Percentiles rank a stretch among this genome's conserved stretches.
Evolutionary conservation across 1,139 yeast genomes (phyloP).

Genomic region (Hansenula anomala): DNA sequence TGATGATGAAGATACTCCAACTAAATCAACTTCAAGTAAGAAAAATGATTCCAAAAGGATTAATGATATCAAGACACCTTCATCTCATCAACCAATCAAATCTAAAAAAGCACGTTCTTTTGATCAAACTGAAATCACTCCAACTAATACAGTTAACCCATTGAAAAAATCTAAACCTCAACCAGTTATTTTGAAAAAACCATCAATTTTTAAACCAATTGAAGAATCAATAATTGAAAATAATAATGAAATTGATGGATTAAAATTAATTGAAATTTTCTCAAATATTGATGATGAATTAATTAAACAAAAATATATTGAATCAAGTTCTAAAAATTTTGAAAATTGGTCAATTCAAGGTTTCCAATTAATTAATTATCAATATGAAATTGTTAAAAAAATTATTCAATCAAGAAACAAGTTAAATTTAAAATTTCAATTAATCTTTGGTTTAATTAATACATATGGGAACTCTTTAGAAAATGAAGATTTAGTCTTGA

Average conservation of each 20-base stretch:
- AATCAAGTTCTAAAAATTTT: constrained; percentile 24
- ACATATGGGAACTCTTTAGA: constrained; percentile 32
- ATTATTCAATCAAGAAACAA: constrained; percentile 33
- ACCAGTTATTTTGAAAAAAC: not conserved
- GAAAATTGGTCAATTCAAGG: constrained; percentile 21
- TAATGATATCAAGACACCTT: too few relatives aligned
- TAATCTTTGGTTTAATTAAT: constrained; percentile 30
- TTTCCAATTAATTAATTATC: constrained; percentile 25
- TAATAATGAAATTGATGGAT: not conserved
- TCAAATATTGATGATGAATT: constrained; percentile 10
- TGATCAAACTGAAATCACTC: too few relatives aligned
- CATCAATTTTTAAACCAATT: not conserved
- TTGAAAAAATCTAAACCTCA: too few relatives aligned
- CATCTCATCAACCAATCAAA: too few relatives aligned
- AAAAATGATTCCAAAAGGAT: not conserved
- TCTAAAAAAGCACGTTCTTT: too few relatives aligned
- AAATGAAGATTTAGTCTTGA: constrained; percentile 29
- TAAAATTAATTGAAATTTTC: constrained; percentile 9
- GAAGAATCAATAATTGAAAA: constrained; percentile 6
- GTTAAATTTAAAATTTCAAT: constrained; percentile 32
- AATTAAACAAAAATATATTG: constrained; percentile 21
- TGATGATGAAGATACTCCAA: constrained; percentile 13
- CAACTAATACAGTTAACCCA: too few relatives aligned
- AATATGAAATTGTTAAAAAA: constrained; percentile 27
- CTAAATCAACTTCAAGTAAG: constrained; percentile 2